phyloP scores from a whole-genome alignment of 2,329 filamentous ascomycete genomes.

The Dothideomycetidae sp. region DNA sequence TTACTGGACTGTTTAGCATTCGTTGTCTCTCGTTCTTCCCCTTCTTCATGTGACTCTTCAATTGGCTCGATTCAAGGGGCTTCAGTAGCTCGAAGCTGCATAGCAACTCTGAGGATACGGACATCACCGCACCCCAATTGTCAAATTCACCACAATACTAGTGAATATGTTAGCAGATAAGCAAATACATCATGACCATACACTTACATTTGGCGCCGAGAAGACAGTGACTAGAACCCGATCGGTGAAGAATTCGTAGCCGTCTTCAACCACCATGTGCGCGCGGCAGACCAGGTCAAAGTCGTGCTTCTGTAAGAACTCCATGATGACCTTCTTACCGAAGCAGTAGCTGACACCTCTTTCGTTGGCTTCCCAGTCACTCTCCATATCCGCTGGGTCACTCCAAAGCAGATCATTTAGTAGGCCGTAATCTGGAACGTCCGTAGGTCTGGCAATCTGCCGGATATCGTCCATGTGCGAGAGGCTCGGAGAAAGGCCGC shows the following conservation, averaged over 20 bases:
- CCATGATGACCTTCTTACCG: conserved; percentile 93
- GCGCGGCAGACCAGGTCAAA: conserved; percentile 95
- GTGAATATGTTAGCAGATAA: conserved; percentile 14
- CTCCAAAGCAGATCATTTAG: conserved; percentile 95
- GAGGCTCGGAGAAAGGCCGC: conserved; percentile 79
- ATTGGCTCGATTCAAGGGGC: conserved; percentile 82
- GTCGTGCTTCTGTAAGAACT: conserved; percentile 86
- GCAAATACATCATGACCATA: not conserved
- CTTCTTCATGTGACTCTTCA: conserved; percentile 99
- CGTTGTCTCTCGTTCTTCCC: conserved; percentile 85
- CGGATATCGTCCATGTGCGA: conserved; percentile 98
- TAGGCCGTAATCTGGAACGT: conserved; percentile 91
- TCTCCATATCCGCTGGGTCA: conserved; percentile 91
- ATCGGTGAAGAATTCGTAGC: conserved; percentile 97
- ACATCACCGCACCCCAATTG: conserved; percentile 99
- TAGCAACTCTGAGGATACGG: conserved; percentile 79
- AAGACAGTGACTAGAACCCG: conserved; percentile 92
- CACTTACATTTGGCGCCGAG: conserved; percentile 84
- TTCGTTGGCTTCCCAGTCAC: conserved; percentile 94
- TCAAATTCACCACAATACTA: conserved; percentile 98
- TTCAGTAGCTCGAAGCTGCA: conserved; percentile 97
- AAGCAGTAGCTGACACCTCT: conserved; percentile 97
- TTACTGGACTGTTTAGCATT: conserved; percentile 90
- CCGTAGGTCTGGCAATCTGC: conserved; percentile 86
- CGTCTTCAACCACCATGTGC: conserved; percentile 98